phyloP scores from a whole-genome alignment of 2,329 filamentous ascomycete species.

The Hymenoscyphus salicellus region DNA sequence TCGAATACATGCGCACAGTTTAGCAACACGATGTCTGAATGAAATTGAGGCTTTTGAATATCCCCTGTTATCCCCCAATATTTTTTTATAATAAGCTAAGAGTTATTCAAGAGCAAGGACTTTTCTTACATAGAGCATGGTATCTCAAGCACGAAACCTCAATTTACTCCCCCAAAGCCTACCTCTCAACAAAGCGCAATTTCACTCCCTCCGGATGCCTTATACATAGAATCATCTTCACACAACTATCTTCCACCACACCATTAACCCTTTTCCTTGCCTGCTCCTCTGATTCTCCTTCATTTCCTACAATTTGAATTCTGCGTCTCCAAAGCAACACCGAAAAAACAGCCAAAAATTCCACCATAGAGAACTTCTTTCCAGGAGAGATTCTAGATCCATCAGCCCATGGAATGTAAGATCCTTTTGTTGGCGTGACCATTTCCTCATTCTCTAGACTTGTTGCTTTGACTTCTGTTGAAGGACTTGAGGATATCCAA shows the following conservation, averaged over 20 bases:
- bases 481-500: neutral
- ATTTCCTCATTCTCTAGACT: neutral
- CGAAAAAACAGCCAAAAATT: conserved; percentile 31
- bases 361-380: conserved; percentile 34
- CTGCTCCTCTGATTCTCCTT: conserved; percentile 17
- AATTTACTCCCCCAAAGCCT: no score
- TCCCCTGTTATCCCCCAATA: no score
- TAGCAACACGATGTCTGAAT: no score
- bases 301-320: conserved; percentile 12
- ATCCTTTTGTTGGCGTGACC: neutral
- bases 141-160: no score
- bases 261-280: conserved; percentile 17
- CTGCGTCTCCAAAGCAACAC: conserved; percentile 9
- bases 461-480: neutral
- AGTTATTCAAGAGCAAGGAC: no score
- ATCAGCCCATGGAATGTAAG: conserved; percentile 32
- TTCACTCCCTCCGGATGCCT: conserved; percentile 19
- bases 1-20: no score
- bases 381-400: conserved; percentile 32
- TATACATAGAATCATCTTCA: conserved; percentile 23
- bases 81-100: no score
- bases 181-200: conserved; percentile 1
- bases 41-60: no score
- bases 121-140: no score
- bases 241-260: conserved; percentile 17